Percentiles rank a stretch among this genome's conserved stretches.
Evolutionary conservation across 805 yeast species (phyloP).

Genomic region (Candida saitoana): DNA sequence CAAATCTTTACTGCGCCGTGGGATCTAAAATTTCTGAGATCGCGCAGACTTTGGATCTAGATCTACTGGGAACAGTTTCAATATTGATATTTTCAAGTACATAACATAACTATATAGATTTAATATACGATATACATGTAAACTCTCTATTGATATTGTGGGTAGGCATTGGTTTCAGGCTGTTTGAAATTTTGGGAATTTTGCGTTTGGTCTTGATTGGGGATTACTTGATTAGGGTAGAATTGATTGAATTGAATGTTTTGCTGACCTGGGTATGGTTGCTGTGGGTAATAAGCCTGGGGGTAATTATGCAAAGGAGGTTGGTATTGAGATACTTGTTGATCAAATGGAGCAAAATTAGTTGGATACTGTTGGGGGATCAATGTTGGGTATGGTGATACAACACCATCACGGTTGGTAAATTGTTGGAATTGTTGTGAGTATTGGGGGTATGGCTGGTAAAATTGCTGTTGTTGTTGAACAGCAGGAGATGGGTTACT

Average conservation of each 20-base stretch:
- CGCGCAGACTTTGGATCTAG: too few species aligned
- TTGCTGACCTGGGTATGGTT: not conserved
- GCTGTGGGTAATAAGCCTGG: conserved; percentile 1
- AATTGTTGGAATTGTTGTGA: conserved; percentile 3
- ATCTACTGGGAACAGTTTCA: too few species aligned
- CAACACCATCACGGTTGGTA: conserved; percentile 2
- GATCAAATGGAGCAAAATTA: conserved; percentile 1
- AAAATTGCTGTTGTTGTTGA: conserved; percentile 4
- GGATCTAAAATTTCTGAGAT: not conserved
- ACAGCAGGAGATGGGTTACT: conserved; percentile 1
- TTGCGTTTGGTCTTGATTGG: not conserved
- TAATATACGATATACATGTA: not conserved
- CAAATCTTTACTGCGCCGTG: not conserved
- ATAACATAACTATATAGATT: too few species aligned
- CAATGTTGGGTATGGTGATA: conserved; percentile 5
- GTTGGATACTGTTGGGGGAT: conserved; percentile 3
- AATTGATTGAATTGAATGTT: not conserved
- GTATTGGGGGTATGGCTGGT: conserved; percentile 6
- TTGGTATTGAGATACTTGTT: not conserved
- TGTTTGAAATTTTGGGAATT: not conserved
- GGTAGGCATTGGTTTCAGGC: not conserved
- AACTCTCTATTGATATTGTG: conserved; percentile 1
- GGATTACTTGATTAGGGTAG: not conserved
- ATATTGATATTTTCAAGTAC: too few species aligned
- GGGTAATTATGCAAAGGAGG: conserved; percentile 2